Base-by-base conservation (phyloP, 2,329 filamentous ascomycete species). In the Arthroderma sp. region DNA sequence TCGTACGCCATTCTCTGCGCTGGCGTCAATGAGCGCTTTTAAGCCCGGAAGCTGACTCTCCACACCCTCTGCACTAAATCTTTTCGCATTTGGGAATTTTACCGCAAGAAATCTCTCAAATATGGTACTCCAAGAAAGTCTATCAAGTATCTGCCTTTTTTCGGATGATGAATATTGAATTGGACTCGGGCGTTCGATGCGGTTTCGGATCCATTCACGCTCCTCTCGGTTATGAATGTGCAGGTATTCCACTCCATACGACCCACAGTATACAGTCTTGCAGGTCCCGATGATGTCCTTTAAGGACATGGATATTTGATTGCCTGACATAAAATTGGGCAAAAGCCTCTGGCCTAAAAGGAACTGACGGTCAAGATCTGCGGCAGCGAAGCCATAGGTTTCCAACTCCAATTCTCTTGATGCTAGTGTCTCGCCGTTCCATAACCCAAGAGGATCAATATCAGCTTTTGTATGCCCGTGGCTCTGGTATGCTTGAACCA, bases 41-140 rank as follows among this genome's bases (percentile, higher is more conserved):
- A 98, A 98, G 65, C 91, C 91, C 29, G 91, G 91, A 47, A 98
- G 93, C 53, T 98, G 76, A 46, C 86, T 89, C 68, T 98, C 91
- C 61, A 88, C 94, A 62, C 91, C 91, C 71, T 98, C 91, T 29
- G 98, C 78, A 70, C 91, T 91, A 68, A 98, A 98, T 61, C 91
- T 85, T 77, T 98, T 98, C 71, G 98, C 91, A 68, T 98, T 98
- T 65, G 91, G 91, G 69, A 95, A 96, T 69, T 98, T 98, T 47
- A 87, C 95, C 46, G 91, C 81, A 54, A 94, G 72, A 76, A 98
- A 98, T 49, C 80, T 72, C 71, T 98, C 91, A 65, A 98, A 98
- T 68, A 86, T 95, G 52, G 88, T 94, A 63, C 85, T 89, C 91
- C 91, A 98, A 66, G 98, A 96, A 53, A 98, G 74, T 61, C 91